These are phyloP conservation scores for Amylocarpus encephaloides DNA, from an alignment of 2,329 filamentous ascomycete genomes.

Conservation along the genomic window DNA sequence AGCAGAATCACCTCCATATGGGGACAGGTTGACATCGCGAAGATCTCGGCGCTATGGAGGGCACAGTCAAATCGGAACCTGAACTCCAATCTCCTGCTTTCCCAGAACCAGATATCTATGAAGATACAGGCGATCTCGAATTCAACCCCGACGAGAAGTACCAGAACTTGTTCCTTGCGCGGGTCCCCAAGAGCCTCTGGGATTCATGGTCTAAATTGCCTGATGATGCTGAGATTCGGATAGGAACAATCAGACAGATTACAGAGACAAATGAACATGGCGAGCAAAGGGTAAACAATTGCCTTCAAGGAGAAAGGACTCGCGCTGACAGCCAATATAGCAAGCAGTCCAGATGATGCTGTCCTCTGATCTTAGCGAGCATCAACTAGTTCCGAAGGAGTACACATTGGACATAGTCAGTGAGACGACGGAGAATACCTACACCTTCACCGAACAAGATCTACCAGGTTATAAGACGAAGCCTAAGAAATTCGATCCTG, in stretches of 20 bases:
- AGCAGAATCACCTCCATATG: slow-evolving; percentile 11
- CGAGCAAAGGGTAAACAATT: slow-evolving; percentile 35
- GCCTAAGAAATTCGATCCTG: slow-evolving; percentile 50
- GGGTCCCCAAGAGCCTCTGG: slow-evolving; percentile 75
- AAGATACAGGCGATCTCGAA: slow-evolving; percentile 59
- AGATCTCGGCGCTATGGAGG: slow-evolving; percentile 24
- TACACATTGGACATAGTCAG: slow-evolving; percentile 73
- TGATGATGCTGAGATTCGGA: slow-evolving; percentile 74
- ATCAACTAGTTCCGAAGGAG: slow-evolving; percentile 75
- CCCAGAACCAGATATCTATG: slow-evolving; percentile 63
- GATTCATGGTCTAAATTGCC: slow-evolving; percentile 70
- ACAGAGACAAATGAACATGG: slow-evolving; percentile 47
- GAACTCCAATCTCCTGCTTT: slow-evolving; percentile 39
- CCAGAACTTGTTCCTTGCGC: slow-evolving; percentile 61
- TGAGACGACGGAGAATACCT: slow-evolving; percentile 71
- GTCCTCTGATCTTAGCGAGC: slow-evolving; percentile 54
- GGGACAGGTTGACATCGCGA: slow-evolving; percentile 14
- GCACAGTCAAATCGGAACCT: slow-evolving; percentile 44
- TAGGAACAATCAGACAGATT: slow-evolving; percentile 60
- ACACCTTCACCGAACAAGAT: slow-evolving; percentile 90
- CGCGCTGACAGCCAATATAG: slow-evolving; percentile 24
- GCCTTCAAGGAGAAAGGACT: neutral
- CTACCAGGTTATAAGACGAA: slow-evolving; percentile 67
- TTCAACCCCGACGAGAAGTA: slow-evolving; percentile 37
- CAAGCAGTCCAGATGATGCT: slow-evolving; percentile 61